Evolutionary conservation across 495 filamentous ascomycete species (phyloP), one percentile per base, ranked within the genome.

Genomic region (Cladorrhinum samala): DNA sequence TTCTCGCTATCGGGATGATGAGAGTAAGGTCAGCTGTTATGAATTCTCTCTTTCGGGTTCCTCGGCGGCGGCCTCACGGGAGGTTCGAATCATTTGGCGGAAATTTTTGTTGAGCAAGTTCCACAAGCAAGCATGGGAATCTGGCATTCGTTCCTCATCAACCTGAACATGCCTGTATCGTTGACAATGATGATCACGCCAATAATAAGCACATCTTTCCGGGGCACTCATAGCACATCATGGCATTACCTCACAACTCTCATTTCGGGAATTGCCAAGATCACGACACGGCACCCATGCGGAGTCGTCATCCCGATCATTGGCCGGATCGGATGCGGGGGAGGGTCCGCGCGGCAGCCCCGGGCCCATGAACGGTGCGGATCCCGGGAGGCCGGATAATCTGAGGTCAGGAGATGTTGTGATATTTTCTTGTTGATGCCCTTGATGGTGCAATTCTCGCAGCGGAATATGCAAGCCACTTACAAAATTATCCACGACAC

Each of bases 221-320:
- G 25, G 20, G 46, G 11, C 38, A 25, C 36, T 21, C 9, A 49
- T 18, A 49, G 27, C 25, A 19, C n/a, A 17, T 49, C 30, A 11
- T 25, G 25, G 1, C 14, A 33, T 36, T 37, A 37, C 27, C 46
- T 37, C 4, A 14, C 25, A 7, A 24, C 9, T 5, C 42, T n/a
- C 8, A 38, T 41, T 33, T 43, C 25, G 27, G 27, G 18, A 36
- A 25, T 36, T 52, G 40, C 50, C 50, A 46, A 46, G 30, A 46
- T 24, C 27, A 53, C 43, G 43, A 38, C 42, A 53, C 27, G 42
- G 45, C 18, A 19, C 18, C 23, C 50, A 44, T 45, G 39, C 40
- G 41, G 40, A 52, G 42, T 36, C 49, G 49, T 23, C 39, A 51
- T 51, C 23, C 39, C 20, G 49, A 51, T 44, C 23, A 33, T 25